Percentiles rank a stretch among this genome's conserved stretches.
Evolutionary conservation across 2,329 filamentous ascomycete genomes (phyloP).

Genomic region (Furcasterigmium furcatum): DNA sequence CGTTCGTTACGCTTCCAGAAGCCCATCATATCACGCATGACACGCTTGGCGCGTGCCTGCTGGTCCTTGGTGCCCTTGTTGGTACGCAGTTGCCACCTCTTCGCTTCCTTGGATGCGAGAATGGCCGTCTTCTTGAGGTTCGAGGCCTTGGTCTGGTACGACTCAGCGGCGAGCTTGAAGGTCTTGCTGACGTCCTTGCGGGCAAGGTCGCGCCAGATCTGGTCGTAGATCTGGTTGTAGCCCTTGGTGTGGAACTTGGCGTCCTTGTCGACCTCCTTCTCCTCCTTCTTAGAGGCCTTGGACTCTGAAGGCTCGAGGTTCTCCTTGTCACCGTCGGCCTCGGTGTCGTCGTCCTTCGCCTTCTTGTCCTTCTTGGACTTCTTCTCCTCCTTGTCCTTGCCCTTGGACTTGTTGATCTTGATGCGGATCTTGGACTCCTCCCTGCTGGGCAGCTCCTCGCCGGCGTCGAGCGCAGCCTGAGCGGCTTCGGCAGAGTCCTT

Average conservation of each 20-base stretch:
- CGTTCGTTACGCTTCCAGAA: conserved; percentile 99
- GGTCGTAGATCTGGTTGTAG: conserved; percentile 95
- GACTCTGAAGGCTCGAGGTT: conserved; percentile 45
- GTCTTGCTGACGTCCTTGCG: conserved; percentile 93
- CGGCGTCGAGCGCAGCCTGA: conserved; percentile 78
- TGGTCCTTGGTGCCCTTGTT: conserved; percentile 99
- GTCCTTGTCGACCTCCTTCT: conserved; percentile 45
- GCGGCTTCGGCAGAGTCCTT: conserved; percentile 82
- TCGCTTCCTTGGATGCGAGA: conserved; percentile 92
- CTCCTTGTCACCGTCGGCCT: conserved; percentile 30
- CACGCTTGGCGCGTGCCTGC: conserved; percentile 92
- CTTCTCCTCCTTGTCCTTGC: conserved; percentile 36
- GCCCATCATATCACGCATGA: conserved; percentile 99
- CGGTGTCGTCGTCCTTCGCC: conserved; percentile 33
- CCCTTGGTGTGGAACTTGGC: conserved; percentile 81
- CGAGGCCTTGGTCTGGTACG: conserved; percentile 82
- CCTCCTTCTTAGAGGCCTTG: conserved; percentile 26
- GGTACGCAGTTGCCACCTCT: conserved; percentile 93
- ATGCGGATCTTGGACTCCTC: conserved; percentile 61
- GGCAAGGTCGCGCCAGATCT: conserved; percentile 94
- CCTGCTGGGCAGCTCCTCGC: conserved; percentile 65
- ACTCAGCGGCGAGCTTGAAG: conserved; percentile 81
- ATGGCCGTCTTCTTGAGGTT: conserved; percentile 98
- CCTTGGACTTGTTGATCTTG: conserved; percentile 54
- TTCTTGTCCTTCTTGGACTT: conserved; percentile 34